Base-by-base conservation (phyloP, 495 filamentous ascomycete genomes). In the Friedmanniomyces endolithicus region DNA sequence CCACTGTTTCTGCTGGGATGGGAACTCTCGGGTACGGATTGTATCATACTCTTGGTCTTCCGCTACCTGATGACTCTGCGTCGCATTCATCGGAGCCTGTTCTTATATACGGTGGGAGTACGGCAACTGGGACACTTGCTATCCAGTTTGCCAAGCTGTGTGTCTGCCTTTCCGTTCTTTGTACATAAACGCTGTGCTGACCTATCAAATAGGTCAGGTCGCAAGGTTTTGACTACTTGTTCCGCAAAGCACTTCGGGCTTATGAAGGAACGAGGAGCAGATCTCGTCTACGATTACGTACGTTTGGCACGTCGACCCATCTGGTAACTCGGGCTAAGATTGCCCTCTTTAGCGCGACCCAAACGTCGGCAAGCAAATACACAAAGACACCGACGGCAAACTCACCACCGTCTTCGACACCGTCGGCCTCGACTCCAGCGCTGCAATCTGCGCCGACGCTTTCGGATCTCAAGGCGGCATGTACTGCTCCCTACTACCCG, bases 1-100 rank as follows among this genome's bases (percentile, higher is more conserved):
- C 76, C 7, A 72, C 75, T 3, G 63, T 79, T 0, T 77, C 76
- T 0, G 67, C 77, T 0, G 76, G 74, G 1, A 68, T 78, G 19
- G 57, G 50, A 22, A 79, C 72, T 1, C 62, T 62, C 16, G 70
- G 66, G 11, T 69, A 72, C 61, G 69, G 61, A 14, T 47, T 75
- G 17, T 73, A 70, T 62, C 58, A 68, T 25, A 39, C 34, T 2
- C 34, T 60, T 19, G 53, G 43, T 7, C 43, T 60, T 12, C 57
- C 57, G 8, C 39, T 51, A 39, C 57, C 57, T 8, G 25, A 41
- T 9, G 53, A 61, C 3, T 20, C 19, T 11, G 47, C 59, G 37
- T 41, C 58, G 39, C 22, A 12, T 9, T 11, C 41, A 12, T 31
- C 11, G 7, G 35, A 49, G 14, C 33, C 40, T 9, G 31, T 61